These are phyloP conservation scores for Coemansia aciculifera DNA, from an alignment of 192 early-diverging fungal genomes.

Conservation along the genomic window DNA sequence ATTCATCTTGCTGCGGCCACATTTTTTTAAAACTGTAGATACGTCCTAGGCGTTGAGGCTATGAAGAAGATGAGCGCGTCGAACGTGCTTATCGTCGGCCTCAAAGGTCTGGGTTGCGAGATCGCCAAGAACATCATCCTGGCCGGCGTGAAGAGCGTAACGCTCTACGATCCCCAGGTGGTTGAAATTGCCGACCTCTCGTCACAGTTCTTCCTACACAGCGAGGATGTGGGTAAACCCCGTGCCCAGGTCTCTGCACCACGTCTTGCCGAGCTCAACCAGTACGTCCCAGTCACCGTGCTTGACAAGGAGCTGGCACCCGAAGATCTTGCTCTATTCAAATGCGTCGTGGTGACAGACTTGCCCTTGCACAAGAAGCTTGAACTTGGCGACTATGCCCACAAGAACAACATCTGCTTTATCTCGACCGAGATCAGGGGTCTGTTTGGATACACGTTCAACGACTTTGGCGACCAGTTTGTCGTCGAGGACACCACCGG, in stretches of 20 bases:
- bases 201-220: constrained; percentile 83
- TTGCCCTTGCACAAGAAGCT: constrained; percentile 73
- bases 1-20: not conserved
- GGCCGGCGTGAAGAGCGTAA: constrained; percentile 99
- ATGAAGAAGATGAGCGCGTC: constrained; percentile 98
- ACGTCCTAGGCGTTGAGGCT: constrained; percentile 89
- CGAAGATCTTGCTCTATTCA: constrained; percentile 62
- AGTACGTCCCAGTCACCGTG: constrained; percentile 92
- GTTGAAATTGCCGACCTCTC: constrained; percentile 83
- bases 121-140: constrained; percentile 99
- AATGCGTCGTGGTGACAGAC: constrained; percentile 88
- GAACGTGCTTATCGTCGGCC: constrained; percentile 94
- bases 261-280: constrained; percentile 92
- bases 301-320: constrained; percentile 75
- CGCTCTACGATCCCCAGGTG: constrained; percentile 82
- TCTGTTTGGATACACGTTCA: constrained; percentile 91
- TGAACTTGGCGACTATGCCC: constrained; percentile 82
- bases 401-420: constrained; percentile 71
- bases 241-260: constrained; percentile 74
- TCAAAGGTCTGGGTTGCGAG: constrained; percentile 96
- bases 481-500: constrained; percentile 85
- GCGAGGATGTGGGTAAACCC: constrained; percentile 83
- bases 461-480: constrained; percentile 94
- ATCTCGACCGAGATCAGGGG: constrained; percentile 88
- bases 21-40: constrained; percentile 56